Percentiles rank a stretch among this genome's conserved stretches.
phyloP scores from a whole-genome alignment of 1,139 yeast genomes.

The Saccharomyces hybrid region DNA sequence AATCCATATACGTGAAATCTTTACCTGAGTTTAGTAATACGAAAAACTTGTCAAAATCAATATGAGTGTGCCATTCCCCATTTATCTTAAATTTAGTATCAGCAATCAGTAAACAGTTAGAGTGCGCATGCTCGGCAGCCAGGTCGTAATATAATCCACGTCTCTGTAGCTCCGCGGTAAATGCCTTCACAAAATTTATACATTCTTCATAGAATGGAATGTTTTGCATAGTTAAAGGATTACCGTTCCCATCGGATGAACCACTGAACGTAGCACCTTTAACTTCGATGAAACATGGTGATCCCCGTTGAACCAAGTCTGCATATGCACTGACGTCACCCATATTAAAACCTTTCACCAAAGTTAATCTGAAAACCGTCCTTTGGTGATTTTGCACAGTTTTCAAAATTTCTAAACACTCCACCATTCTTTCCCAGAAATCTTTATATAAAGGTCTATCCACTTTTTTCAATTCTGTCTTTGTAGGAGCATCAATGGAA shows the following conservation, averaged over 20 bases:
- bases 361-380: conserved; percentile 83
- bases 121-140: conserved; percentile 95
- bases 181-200: conserved; percentile 57
- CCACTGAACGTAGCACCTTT: conserved; percentile 96
- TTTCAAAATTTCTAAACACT: conserved; percentile 72
- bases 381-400: conserved; percentile 72
- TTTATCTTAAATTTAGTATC: conserved; percentile 61
- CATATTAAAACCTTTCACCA: conserved; percentile 90
- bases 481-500: conserved; percentile 87
- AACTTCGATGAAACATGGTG: conserved; percentile 84
- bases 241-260: conserved; percentile 69
- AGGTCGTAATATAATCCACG: conserved; percentile 69
- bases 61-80: conserved; percentile 83
- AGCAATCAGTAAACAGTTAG: conserved; percentile 85
- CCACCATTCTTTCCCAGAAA: conserved; percentile 83
- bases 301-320: conserved; percentile 73
- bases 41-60: conserved; percentile 73
- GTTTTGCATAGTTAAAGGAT: conserved; percentile 89
- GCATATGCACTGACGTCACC: conserved; percentile 80
- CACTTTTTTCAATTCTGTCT: conserved; percentile 67
- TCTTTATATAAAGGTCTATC: conserved; percentile 87
- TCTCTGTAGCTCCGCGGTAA: conserved; percentile 50
- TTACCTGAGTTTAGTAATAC: conserved; percentile 56
- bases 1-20: conserved; percentile 72
- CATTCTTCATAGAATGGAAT: conserved; percentile 94